Percentiles rank a stretch among this genome's conserved stretches.
These are phyloP conservation scores for Aspergillus sclerotiicarbonarius DNA, from an alignment of 495 filamentous ascomycete genomes.

Conservation along the genomic window DNA sequence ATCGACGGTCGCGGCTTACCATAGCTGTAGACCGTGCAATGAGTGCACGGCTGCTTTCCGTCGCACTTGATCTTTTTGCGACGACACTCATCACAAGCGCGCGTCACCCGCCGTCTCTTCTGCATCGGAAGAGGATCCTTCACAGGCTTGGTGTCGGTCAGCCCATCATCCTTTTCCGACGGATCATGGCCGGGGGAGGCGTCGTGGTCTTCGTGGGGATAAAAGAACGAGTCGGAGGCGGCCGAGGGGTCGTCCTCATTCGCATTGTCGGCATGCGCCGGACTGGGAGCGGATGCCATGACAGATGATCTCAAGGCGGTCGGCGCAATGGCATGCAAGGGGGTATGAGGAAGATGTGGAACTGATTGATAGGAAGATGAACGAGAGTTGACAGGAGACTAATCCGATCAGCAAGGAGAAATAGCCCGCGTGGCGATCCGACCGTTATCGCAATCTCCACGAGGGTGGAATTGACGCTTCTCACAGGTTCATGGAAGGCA, in stretches of 20 bases:
- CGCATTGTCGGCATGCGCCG: conserved; percentile 25
- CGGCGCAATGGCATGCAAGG: conserved; percentile 20
- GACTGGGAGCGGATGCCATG: conserved; percentile 21
- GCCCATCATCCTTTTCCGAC: conserved; percentile 11
- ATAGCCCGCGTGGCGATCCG: conserved; percentile 19
- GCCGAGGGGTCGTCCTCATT: conserved; percentile 37
- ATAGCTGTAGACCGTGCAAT: conserved; percentile 97
- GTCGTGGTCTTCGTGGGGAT: conserved; percentile 31
- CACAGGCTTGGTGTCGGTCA: conserved; percentile 28
- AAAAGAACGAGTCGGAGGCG: conserved; percentile 19
- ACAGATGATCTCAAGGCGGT: conserved; percentile 9
- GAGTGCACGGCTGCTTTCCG: conserved; percentile 95
- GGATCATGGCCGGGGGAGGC: conserved; percentile 23
- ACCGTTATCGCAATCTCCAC: conserved; percentile 25
- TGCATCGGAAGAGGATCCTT: conserved; percentile 62
- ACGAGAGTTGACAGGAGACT: background rate
- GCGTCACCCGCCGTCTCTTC: conserved; percentile 83
- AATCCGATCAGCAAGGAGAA: conserved; percentile 14
- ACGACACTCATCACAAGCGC: conserved; percentile 94
- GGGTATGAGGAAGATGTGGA: conserved; percentile 4
- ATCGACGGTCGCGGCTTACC: conserved; percentile 55
- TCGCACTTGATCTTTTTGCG: conserved; percentile 99
- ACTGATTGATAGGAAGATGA: conserved; percentile 1
- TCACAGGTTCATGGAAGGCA: conserved; percentile 24
- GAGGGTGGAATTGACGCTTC: conserved; percentile 22